phyloP scores from a whole-genome alignment of 257 asterid species.

The Petunia secreta region DNA sequence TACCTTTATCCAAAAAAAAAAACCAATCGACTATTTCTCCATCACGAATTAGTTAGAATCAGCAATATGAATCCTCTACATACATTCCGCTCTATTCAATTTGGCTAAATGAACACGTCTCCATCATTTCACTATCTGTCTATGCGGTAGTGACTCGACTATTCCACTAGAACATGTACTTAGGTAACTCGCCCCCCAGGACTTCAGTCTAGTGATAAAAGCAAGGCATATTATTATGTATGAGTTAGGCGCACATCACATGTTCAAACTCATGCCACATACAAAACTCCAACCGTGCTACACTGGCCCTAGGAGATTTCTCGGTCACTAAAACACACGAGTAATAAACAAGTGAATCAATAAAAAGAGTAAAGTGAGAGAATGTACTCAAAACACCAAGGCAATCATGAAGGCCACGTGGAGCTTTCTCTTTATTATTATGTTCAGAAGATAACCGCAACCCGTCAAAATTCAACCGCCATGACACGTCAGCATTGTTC shows the following conservation, averaged over 20 bases:
- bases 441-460: constrained; percentile 39
- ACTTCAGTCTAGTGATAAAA: no score
- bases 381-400: constrained; percentile 50
- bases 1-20: no score
- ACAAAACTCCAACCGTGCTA: no score
- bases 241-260: no score
- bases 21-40: not conserved
- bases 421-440: constrained; percentile 42
- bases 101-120: not conserved
- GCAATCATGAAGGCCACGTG: constrained; percentile 49
- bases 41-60: constrained; percentile 1
- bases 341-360: not conserved
- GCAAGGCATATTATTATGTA: no score
- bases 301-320: no score
- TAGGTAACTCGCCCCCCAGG: no score
- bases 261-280: no score
- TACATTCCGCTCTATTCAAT: not conserved
- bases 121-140: not conserved
- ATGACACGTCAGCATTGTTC: constrained; percentile 44
- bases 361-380: not conserved
- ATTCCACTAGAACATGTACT: no score
- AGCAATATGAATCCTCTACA: constrained; percentile 1
- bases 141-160: no score
- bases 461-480: constrained; percentile 56
- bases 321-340: no score